Evolutionary conservation across 768 basidiomycete genomes (phyloP), one percentile per base, ranked within the genome.

Genomic region (Agaricus subrufescens): DNA sequence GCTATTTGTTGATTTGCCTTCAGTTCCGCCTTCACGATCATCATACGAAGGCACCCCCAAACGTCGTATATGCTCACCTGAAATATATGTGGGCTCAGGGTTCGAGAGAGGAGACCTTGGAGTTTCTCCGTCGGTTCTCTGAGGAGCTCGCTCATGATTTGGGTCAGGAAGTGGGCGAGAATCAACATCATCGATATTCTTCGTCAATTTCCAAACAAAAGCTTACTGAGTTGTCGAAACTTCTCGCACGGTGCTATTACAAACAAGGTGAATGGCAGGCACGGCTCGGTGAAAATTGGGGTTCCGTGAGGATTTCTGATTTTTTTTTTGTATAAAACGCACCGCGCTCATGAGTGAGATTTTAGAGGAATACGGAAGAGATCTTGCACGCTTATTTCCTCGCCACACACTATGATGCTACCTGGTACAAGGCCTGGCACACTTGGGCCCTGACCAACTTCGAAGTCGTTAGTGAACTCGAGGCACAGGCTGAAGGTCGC

Each of bases 381-480:
- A 92, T 98, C 54, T 73, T 99, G 6, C 82, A 86, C 60, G 85
- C 91, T 3, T 98, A 97, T 70, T 78, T 81, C 50, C 77, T 87
- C 30, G 91, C 97, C 0, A 98, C 97, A 2, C 86, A 89, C 63
- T 91, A 91, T 61, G 96, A 98, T 67, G 84, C 89, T 3, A 78
- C 80, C n/a, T 99, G 97, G 97, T 98, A 98, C 71, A 98, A 99
- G 68, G 97, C 96, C 15, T 98, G 95, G 95, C 97, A 99, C 65
- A 94, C 93, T 0, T 99, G 94, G 94, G 96, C 97, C 2, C 75
- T 98, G 52, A 89, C 94, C 3, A 98, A 98, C 69, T 95, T 97
- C 61, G 94, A 98, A 54, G 92, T 98, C 59, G 85, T 98, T 59
- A 79, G 81, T 27, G 82, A 88, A 63, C 74, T 96, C 63, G 94